Base-by-base conservation (phyloP, 805 yeast species). In the Candida maesae region DNA sequence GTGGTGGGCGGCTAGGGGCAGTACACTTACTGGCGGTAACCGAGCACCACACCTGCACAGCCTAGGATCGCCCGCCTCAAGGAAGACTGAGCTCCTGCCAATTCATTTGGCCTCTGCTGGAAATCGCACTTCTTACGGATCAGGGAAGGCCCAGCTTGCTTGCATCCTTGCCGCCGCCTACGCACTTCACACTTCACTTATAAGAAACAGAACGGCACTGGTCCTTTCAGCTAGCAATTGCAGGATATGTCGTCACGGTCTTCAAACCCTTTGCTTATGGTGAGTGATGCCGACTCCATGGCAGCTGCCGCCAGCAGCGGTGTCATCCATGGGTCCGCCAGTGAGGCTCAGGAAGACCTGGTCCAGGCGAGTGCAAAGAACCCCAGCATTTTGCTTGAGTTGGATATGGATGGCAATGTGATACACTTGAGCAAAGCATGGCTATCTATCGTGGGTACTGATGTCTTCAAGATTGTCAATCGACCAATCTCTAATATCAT, bases 311-410 rank as follows among this genome's bases (percentile, higher is more conserved):
- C 31, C 18, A 5, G 16, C 6, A 9, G 12, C 16, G 24, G 15
- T 14, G 18, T 16, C 9, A 9, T 28, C 21, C 33, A 27, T 14
- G 33, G 23, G 5, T 12, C 37, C 14, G 33, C 36, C 19, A 21
- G 38, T n/a, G 43, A 33, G 16, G 49, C 51, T 16, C 51, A 47
- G 18, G 66, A 74, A 13, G 87, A 81, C 48, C 61, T 83, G 38
- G 66, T 71, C 12, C 60, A 75, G 21, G 89, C 89, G 0, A 78
- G 84, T n/a, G 72, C 82, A 2, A 71, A 74, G 45, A 81, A 80
- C 47, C 84, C 86, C 2, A 81, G 87, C 11, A 79, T 82, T n/a
- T 81, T 91, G 3, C 65, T 91, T 64, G 99, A 91, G 61, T 65
- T 93, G 46, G 90, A 83, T 54, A 64, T 88, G 56, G 82, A 81